Conservation (phyloP, 169 alveolate species). For the Eimeria zaria region DNA sequence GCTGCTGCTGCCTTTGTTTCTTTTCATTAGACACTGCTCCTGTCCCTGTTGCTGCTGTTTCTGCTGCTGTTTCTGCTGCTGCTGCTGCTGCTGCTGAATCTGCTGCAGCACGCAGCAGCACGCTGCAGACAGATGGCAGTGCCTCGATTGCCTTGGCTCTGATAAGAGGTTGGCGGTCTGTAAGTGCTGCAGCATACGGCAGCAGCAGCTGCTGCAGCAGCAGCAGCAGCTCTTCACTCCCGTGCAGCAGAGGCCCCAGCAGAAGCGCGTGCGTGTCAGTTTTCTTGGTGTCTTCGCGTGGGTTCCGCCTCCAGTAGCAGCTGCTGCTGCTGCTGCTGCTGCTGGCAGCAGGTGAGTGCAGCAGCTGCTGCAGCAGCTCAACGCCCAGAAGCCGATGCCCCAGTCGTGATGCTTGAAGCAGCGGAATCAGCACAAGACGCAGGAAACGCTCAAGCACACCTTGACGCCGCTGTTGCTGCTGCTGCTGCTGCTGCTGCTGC, state of each 20-base stretch:
- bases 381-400: conserved; percentile 71
- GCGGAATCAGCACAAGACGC: background rate
- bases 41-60: no score
- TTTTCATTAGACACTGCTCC: background rate
- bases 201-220: conserved; percentile 75
- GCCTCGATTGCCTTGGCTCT: conserved; percentile 59
- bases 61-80: background rate
- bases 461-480: conserved; percentile 29
- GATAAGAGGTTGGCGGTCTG: conserved; percentile 19
- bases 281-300: background rate
- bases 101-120: conserved; percentile 68
- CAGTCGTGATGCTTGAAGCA: conserved; percentile 56
- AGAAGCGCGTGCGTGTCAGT: background rate
- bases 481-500: conserved; percentile 40
- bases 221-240: background rate
- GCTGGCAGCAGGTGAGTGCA: conserved; percentile 57
- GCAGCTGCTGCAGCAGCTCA: conserved; percentile 70
- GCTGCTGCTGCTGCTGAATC: conserved; percentile 49
- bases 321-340: conserved; percentile 15
- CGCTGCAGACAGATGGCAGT: conserved; percentile 33
- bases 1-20: conserved; percentile 12
- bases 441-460: conserved; percentile 40
- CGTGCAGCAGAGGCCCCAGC: conserved; percentile 30
- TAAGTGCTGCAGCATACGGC: conserved; percentile 69
- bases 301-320: background rate